These are phyloP conservation scores for Calonectria leucothoes DNA, from an alignment of 2,329 filamentous ascomycete species.

Conservation along the genomic window DNA sequence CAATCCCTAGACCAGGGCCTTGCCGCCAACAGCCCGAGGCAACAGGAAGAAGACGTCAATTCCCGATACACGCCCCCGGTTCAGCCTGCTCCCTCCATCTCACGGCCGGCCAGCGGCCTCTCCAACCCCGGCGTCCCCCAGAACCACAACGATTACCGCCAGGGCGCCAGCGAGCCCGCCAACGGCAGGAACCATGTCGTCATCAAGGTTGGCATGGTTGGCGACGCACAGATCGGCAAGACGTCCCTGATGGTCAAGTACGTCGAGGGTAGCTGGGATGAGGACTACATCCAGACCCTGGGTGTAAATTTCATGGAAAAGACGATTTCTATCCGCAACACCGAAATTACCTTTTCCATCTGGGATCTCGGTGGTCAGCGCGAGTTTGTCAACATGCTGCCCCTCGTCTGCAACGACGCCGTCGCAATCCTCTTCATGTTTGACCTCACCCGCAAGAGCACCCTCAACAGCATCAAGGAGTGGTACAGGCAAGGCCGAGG, in stretches of 20 bases:
- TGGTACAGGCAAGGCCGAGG: slow-evolving; percentile 98
- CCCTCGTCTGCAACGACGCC: slow-evolving; percentile 98
- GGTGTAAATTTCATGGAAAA: slow-evolving; percentile 99
- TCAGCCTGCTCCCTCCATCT: slow-evolving; percentile 57
- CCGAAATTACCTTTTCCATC: slow-evolving; percentile 99
- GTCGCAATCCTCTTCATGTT: slow-evolving; percentile 99
- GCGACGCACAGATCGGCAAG: slow-evolving; percentile 98
- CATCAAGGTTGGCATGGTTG: slow-evolving; percentile 99
- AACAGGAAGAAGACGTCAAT: slow-evolving; percentile 56
- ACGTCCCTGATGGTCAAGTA: slow-evolving; percentile 99
- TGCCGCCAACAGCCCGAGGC: slow-evolving; percentile 51
- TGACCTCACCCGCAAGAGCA: slow-evolving; percentile 97
- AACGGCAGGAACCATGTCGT: slow-evolving; percentile 81
- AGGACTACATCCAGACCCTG: slow-evolving; percentile 98
- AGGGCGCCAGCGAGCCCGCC: slow-evolving; percentile 48
- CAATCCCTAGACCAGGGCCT: slow-evolving; percentile 64
- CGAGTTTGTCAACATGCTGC: slow-evolving; percentile 99
- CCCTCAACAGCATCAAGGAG: slow-evolving; percentile 98
- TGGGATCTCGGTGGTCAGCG: slow-evolving; percentile 98
- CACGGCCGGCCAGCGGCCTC: slow-evolving; percentile 66
- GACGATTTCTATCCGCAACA: slow-evolving; percentile 99
- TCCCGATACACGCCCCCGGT: slow-evolving; percentile 60
- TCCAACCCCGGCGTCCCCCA: slow-evolving; percentile 57
- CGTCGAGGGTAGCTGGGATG: slow-evolving; percentile 98
- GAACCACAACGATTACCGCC: slow-evolving; percentile 59